These are phyloP conservation scores for Fomitopsis palustris DNA, from an alignment of 1,284 basidiomycete species.

Conservation along the genomic window DNA sequence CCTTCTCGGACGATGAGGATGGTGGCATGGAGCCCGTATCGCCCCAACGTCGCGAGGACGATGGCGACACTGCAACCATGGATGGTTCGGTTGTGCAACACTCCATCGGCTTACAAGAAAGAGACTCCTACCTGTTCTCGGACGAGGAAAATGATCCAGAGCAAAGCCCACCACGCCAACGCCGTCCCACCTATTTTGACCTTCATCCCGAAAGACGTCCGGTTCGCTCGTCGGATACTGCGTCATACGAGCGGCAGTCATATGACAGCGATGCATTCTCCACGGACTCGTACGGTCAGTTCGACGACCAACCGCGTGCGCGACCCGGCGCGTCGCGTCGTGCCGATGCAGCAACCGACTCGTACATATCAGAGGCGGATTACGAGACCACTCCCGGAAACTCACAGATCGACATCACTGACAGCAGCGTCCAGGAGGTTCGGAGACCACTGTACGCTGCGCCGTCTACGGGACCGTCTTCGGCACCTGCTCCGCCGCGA, in stretches of 20 bases:
- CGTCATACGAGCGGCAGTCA: constrained; percentile 19
- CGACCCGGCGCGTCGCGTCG: neutral
- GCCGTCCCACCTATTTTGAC: constrained; percentile 65
- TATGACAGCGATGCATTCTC: constrained; percentile 22
- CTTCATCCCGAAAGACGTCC: constrained; percentile 54
- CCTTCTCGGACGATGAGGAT: constrained; percentile 45
- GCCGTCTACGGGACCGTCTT: neutral
- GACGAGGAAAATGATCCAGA: constrained; percentile 31
- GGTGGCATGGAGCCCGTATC: constrained; percentile 36
- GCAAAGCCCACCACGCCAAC: constrained; percentile 12
- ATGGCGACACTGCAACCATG: constrained; percentile 18
- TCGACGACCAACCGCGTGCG: neutral
- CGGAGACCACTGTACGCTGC: constrained; percentile 1
- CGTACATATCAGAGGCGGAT: constrained; percentile 13
- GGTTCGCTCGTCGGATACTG: constrained; percentile 27
- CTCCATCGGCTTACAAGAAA: constrained; percentile 4
- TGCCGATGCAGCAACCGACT: constrained; percentile 5
- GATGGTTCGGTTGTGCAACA: constrained; percentile 19
- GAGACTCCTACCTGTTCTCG: constrained; percentile 19
- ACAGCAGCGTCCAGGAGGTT: neutral
- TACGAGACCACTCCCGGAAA: neutral
- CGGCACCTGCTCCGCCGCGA: neutral
- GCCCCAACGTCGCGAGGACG: constrained; percentile 4
- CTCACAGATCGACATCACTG: neutral
- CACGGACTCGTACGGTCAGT: constrained; percentile 1